phyloP scores from a whole-genome alignment of 352 stramenopile genomes.

The Globisporangium nagaii region DNA sequence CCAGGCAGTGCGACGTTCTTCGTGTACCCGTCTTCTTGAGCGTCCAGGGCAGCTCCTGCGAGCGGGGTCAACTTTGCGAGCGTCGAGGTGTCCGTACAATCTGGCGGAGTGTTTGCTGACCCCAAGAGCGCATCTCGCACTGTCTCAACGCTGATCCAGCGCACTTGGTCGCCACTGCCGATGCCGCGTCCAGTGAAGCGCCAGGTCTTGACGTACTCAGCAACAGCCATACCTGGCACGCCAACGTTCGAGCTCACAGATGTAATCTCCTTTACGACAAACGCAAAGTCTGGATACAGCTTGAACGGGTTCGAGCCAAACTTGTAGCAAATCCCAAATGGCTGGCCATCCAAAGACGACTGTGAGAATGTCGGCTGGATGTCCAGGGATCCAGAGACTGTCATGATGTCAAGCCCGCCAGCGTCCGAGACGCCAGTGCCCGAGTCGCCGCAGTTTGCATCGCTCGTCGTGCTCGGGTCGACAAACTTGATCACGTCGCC shows the following conservation, averaged over 20 bases:
- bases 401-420: conserved; percentile 29
- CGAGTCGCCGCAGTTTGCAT: conserved; percentile 41
- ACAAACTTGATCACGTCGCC: conserved; percentile 63
- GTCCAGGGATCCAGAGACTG: conserved; percentile 15
- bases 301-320: conserved; percentile 69
- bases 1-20: conserved; percentile 16
- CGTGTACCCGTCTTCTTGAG: conserved; percentile 41
- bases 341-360: conserved; percentile 24
- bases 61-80: conserved; percentile 27
- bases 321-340: conserved; percentile 66
- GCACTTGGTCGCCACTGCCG: conserved; percentile 32
- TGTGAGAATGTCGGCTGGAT: conserved; percentile 36
- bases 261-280: conserved; percentile 50
- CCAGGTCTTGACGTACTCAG: conserved; percentile 49
- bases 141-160: conserved; percentile 41
- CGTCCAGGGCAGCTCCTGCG: conserved; percentile 6
- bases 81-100: conserved; percentile 33
- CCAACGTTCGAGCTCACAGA: conserved; percentile 26
- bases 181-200: conserved; percentile 39
- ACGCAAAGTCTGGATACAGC: conserved; percentile 34
- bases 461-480: conserved; percentile 43
- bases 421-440: conserved; percentile 38
- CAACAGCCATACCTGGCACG: conserved; percentile 32
- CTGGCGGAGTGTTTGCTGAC: conserved; percentile 6
- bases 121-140: conserved; percentile 23